Percentiles rank a stretch among this genome's conserved stretches.
Conservation (phyloP, 2,329 filamentous ascomycete species). For the Chaetomiaceae sp. region DNA sequence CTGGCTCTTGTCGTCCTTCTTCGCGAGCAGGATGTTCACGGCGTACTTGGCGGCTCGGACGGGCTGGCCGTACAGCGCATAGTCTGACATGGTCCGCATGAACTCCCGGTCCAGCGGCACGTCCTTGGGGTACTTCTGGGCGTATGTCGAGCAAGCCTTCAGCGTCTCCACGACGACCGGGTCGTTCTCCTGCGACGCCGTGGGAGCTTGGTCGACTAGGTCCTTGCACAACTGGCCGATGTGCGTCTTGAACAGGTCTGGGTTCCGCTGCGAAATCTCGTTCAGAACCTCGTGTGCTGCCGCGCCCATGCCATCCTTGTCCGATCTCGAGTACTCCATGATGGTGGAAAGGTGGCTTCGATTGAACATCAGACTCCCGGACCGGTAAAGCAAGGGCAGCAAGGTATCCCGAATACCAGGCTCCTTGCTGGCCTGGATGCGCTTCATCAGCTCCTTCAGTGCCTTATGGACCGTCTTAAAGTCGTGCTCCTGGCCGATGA, state of each 20-base stretch:
- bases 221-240: constrained; percentile 86
- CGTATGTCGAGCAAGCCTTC: constrained; percentile 89
- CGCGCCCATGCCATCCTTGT: constrained; percentile 69
- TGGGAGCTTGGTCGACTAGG: constrained; percentile 73
- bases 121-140: constrained; percentile 76
- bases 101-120: constrained; percentile 78
- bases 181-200: constrained; percentile 60
- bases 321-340: constrained; percentile 77
- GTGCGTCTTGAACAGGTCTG: constrained; percentile 86
- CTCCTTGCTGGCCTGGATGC: constrained; percentile 62
- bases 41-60: constrained; percentile 87
- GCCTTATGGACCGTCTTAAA: constrained; percentile 87
- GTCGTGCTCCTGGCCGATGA: constrained; percentile 78
- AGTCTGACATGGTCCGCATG: constrained; percentile 71
- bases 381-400: constrained; percentile 74
- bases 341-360: constrained; percentile 88
- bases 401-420: constrained; percentile 70
- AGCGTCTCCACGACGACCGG: constrained; percentile 77
- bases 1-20: constrained; percentile 64
- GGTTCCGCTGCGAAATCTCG: constrained; percentile 84
- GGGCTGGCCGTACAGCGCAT: constrained; percentile 75
- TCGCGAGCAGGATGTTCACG: constrained; percentile 79
- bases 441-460: constrained; percentile 81
- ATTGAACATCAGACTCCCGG: constrained; percentile 83
- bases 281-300: constrained; percentile 85